A percentile compares a stretch with the other conserved stretches of the same genome.
Conservation (phyloP, 805 yeast species). For the Zygosaccharomyces rouxii region DNA sequence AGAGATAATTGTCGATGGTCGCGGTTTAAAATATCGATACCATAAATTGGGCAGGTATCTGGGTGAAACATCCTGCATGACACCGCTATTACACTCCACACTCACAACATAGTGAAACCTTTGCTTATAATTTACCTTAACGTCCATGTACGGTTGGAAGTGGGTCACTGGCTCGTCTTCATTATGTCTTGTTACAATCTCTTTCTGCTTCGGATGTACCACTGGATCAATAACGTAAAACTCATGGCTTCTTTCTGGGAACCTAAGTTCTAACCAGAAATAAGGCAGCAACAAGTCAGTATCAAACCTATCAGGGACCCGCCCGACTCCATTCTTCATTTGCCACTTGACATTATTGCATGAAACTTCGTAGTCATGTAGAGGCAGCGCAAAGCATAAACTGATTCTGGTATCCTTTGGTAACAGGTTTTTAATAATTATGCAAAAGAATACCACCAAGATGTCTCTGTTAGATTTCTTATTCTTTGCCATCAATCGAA, state of each 20-base stretch:
- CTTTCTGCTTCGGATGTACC: constrained; percentile 16
- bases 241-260: constrained; percentile 3
- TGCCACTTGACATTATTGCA: constrained; percentile 5
- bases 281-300: constrained; percentile 25
- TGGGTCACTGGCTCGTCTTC: constrained; percentile 10
- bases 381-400: constrained; percentile 27
- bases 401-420: constrained; percentile 7
- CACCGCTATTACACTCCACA: constrained; percentile 9
- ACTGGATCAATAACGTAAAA: constrained; percentile 26
- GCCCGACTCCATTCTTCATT: constrained; percentile 6
- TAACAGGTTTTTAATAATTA: constrained; percentile 20
- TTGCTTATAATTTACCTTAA: constrained; percentile 13
- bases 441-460: constrained; percentile 21
- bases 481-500: constrained; percentile 21
- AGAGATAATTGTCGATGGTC: not conserved
- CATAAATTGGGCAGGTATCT: constrained; percentile 20
- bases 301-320: constrained; percentile 25
- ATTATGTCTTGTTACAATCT: constrained; percentile 14
- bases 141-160: constrained; percentile 11
- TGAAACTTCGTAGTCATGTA: constrained; percentile 14
- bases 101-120: constrained; percentile 18
- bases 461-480: constrained; percentile 25
- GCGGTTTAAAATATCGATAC: constrained; percentile 18
- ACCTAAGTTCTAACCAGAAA: constrained; percentile 27
- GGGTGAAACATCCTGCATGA: constrained; percentile 23